These are phyloP conservation scores for Ganoderma lingzhi DNA, from an alignment of 1,284 basidiomycete genomes.

Conservation along the genomic window DNA sequence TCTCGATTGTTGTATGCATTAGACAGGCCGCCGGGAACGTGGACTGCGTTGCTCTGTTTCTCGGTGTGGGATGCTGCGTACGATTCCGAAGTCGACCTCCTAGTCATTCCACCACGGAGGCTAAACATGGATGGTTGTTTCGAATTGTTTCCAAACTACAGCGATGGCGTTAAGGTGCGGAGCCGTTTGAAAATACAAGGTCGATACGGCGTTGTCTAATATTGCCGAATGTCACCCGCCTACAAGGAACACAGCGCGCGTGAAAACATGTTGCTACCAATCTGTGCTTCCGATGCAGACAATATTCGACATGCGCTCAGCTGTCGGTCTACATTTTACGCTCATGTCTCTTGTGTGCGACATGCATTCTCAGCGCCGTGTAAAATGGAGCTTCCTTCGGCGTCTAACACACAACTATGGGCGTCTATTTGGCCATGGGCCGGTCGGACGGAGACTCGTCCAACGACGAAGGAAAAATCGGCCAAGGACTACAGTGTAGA, in stretches of 20 bases:
- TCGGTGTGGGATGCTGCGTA: not conserved
- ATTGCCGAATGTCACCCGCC: not conserved
- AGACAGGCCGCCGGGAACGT: conserved; percentile 1
- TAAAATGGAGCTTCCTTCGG: not conserved
- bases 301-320: not conserved
- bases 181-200: not conserved
- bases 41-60: not conserved
- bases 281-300: not conserved
- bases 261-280: not conserved
- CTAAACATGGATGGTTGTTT: not conserved
- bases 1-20: not conserved
- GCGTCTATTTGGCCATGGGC: not conserved
- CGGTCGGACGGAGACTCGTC: not conserved
- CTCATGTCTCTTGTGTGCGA: not conserved
- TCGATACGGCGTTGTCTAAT: not conserved
- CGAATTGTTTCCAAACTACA: not conserved
- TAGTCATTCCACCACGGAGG: not conserved
- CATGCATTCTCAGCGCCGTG: not conserved
- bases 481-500: not conserved
- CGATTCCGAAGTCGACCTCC: not conserved
- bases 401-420: not conserved
- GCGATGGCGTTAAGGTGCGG: not conserved
- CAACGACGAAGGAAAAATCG: conserved; percentile 1
- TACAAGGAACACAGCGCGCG: not conserved
- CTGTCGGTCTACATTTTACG: not conserved